These are phyloP conservation scores for Kodamaea ohmeri DNA, from an alignment of 1,139 yeast species.

Conservation along the genomic window DNA sequence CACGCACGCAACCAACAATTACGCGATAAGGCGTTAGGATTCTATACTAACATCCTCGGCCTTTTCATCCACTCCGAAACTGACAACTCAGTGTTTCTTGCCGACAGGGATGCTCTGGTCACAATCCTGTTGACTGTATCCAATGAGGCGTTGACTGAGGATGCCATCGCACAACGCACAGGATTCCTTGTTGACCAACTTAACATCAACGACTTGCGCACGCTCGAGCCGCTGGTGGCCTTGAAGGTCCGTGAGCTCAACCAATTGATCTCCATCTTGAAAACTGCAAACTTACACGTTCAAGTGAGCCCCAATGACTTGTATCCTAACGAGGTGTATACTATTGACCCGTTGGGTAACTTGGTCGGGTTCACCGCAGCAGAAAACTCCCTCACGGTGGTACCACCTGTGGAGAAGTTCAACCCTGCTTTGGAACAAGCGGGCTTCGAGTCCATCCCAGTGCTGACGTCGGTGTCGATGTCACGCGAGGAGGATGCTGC, in stretches of 20 bases:
- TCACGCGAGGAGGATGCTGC: conserved; percentile 8
- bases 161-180: conserved; percentile 25
- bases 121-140: conserved; percentile 29
- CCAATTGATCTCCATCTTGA: conserved; percentile 33
- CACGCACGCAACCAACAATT: conserved; percentile 39
- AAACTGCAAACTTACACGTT: conserved; percentile 23
- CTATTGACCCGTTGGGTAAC: conserved; percentile 66
- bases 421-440: conserved; percentile 12
- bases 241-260: conserved; percentile 37
- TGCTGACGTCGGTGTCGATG: conserved; percentile 13
- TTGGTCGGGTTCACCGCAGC: conserved; percentile 65
- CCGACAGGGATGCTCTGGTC: conserved; percentile 31
- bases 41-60: conserved; percentile 48
- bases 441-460: conserved; percentile 13
- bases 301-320: conserved; percentile 59
- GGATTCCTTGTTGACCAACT: conserved; percentile 26
- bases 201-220: conserved; percentile 48
- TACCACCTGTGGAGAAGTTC: conserved; percentile 37
- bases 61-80: conserved; percentile 32
- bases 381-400: conserved; percentile 54
- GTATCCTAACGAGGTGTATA: conserved; percentile 65
- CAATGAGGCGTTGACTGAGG: conserved; percentile 23
- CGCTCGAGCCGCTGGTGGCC: conserved; percentile 41
- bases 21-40: conserved; percentile 38
- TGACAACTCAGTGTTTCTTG: conserved; percentile 27